A percentile compares a stretch with the other conserved stretches of the same genome.
These are phyloP conservation scores for Psidium friedrichsthalianum DNA, from an alignment of 345 rosid species.

Conservation along the genomic window DNA sequence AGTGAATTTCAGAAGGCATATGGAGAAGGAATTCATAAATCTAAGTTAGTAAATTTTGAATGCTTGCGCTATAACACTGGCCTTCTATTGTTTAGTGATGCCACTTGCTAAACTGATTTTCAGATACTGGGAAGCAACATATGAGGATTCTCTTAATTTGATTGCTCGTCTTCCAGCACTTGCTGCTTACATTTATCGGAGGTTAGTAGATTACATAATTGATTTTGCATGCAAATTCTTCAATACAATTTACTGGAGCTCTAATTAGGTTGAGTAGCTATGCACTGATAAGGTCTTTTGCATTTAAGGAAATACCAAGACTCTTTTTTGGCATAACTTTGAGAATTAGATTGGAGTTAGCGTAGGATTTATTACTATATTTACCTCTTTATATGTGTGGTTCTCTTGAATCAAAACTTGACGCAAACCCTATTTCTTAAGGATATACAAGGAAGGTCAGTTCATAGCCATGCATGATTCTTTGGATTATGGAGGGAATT, in stretches of 20 bases:
- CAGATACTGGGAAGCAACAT: slow-evolving; percentile 98
- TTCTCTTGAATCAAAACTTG: not conserved
- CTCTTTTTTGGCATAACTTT: not conserved
- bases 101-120: slow-evolving; percentile 5
- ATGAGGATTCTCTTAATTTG: slow-evolving; percentile 80
- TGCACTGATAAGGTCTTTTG: not conserved
- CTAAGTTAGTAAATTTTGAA: slow-evolving; percentile 44
- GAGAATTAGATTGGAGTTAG: not conserved
- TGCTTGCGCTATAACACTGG: slow-evolving; percentile 4
- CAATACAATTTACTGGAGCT: not conserved
- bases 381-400: not conserved
- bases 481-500: slow-evolving; percentile 92
- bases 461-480: slow-evolving; percentile 55
- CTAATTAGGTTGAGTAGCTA: not conserved
- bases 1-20: slow-evolving; percentile 97
- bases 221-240: not conserved
- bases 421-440: slow-evolving; percentile 8
- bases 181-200: slow-evolving; percentile 82
- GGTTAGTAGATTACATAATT: slow-evolving; percentile 31
- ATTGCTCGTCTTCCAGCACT: slow-evolving; percentile 85
- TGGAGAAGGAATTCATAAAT: slow-evolving; percentile 78
- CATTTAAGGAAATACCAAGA: not conserved
- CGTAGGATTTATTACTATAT: not conserved
- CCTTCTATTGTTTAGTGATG: not conserved
- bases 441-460: slow-evolving; percentile 79